Percentiles rank a stretch among this genome's conserved stretches.
Evolutionary conservation across 306 rosid genomes (phyloP).

Genomic region (Vigna unguiculata): DNA sequence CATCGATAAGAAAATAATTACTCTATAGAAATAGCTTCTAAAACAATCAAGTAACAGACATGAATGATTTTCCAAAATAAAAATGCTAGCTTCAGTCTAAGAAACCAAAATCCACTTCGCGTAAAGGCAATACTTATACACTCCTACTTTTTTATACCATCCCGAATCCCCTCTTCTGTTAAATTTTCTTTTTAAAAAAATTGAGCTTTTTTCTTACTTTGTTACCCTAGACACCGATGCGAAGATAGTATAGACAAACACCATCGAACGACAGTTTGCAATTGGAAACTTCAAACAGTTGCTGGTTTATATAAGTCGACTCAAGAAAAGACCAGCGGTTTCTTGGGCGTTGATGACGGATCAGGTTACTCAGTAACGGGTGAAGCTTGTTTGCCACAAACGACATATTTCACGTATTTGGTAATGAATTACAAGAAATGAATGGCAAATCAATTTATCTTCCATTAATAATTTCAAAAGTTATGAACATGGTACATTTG

Average conservation of each 20-base stretch:
- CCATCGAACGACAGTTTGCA: not conserved
- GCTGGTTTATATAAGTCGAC: not conserved
- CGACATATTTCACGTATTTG: not conserved
- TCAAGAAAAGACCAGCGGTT: not conserved
- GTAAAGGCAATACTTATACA: too few relatives aligned
- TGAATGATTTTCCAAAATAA: not conserved
- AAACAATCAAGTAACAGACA: not conserved
- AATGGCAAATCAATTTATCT: slow-evolving; percentile 11
- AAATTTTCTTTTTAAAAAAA: too few relatives aligned
- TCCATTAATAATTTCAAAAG: slow-evolving; percentile 37
- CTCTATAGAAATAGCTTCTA: too few relatives aligned
- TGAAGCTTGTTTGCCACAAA: not conserved
- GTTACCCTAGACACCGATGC: too few relatives aligned
- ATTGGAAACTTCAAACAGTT: not conserved
- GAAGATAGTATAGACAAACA: not conserved
- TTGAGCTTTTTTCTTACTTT: too few relatives aligned
- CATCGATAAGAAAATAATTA: too few relatives aligned
- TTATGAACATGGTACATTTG: slow-evolving; percentile 41
- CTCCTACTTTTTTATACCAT: too few relatives aligned
- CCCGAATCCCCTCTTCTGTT: too few relatives aligned
- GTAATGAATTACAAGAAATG: slow-evolving; percentile 12
- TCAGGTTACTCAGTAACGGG: not conserved
- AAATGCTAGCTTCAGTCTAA: not conserved
- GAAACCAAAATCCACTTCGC: not conserved
- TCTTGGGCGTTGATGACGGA: not conserved